A percentile compares a stretch with the other conserved stretches of the same genome.
Evolutionary conservation across 306 rosid genomes (phyloP).

Genomic region (Gillenia trifoliata): DNA sequence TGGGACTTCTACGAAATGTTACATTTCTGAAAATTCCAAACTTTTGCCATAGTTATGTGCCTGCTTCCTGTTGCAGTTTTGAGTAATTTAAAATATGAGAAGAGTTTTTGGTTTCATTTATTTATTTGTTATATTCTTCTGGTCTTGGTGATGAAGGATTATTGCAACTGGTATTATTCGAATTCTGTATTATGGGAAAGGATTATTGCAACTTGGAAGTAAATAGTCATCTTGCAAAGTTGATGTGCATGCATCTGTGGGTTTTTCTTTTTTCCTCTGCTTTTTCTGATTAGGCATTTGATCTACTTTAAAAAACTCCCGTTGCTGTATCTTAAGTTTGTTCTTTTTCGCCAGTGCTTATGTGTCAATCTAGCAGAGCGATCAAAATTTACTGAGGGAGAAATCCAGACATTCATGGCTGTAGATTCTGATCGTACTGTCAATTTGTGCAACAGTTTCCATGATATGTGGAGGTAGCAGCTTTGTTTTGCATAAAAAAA

Average conservation of each 20-base stretch:
- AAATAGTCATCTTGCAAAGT: not conserved
- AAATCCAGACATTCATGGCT: constrained; percentile 96
- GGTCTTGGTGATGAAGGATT: too few relatives aligned
- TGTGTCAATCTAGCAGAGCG: constrained; percentile 71
- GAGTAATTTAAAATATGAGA: not conserved
- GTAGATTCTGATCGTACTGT: constrained; percentile 90
- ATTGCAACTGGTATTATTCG: not conserved
- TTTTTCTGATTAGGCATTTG: not conserved
- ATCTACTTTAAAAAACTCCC: not conserved
- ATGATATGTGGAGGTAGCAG: constrained; percentile 87
- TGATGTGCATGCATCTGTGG: not conserved
- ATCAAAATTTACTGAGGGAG: constrained; percentile 82
- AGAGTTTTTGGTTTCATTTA: too few relatives aligned
- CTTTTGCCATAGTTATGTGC: not conserved
- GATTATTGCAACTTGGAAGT: not conserved
- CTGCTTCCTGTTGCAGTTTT: not conserved
- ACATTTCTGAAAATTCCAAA: not conserved
- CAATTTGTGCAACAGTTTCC: constrained; percentile 82
- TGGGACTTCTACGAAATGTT: not conserved
- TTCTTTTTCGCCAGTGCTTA: constrained; percentile 50
- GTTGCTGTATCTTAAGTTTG: constrained; percentile 8
- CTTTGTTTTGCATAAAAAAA: not conserved
- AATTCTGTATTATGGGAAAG: too few relatives aligned
- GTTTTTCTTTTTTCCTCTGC: not conserved
- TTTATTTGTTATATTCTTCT: too few relatives aligned